Evolutionary conservation across 371 early-diverging fungal species (phyloP).

Genomic region (Blakeslea trispora): DNA sequence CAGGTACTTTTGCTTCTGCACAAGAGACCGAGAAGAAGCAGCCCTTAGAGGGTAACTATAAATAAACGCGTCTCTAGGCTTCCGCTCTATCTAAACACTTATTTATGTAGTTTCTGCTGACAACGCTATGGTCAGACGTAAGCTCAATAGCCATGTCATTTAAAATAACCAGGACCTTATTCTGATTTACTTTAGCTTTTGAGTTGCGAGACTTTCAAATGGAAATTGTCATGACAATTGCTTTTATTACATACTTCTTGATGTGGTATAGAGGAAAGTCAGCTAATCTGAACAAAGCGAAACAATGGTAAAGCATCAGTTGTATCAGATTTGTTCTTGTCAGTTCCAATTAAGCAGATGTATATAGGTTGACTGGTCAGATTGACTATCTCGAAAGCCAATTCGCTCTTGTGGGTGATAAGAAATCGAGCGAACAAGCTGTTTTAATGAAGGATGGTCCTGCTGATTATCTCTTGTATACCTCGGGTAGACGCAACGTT

Average conservation of each 20-base stretch:
- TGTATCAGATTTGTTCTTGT: neutral
- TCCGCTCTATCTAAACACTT: neutral
- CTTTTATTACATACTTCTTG: constrained; percentile 26
- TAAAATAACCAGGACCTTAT: no score
- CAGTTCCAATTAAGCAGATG: neutral
- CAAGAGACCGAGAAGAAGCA: neutral
- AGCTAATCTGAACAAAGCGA: constrained; percentile 35
- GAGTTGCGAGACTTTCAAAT: constrained; percentile 32
- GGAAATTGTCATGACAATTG: constrained; percentile 27
- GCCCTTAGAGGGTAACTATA: neutral
- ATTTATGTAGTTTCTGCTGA: constrained; percentile 3
- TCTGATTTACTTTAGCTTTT: constrained; percentile 19
- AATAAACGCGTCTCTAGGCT: neutral
- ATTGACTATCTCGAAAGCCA: constrained; percentile 45
- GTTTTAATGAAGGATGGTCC: constrained; percentile 72
- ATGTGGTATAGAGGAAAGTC: constrained; percentile 37
- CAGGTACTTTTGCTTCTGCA: neutral
- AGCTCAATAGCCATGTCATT: neutral
- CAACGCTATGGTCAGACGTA: constrained; percentile 16
- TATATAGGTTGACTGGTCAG: constrained; percentile 41
- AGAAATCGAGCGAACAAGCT: constrained; percentile 34
- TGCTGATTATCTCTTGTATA: constrained; percentile 69
- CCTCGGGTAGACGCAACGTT: constrained; percentile 71
- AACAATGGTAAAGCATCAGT: constrained; percentile 34
- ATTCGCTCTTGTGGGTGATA: constrained; percentile 71